A percentile compares a stretch with the other conserved stretches of the same genome.
phyloP scores from a whole-genome alignment of 2,329 filamentous ascomycete genomes.

The Aspergillus sp. region DNA sequence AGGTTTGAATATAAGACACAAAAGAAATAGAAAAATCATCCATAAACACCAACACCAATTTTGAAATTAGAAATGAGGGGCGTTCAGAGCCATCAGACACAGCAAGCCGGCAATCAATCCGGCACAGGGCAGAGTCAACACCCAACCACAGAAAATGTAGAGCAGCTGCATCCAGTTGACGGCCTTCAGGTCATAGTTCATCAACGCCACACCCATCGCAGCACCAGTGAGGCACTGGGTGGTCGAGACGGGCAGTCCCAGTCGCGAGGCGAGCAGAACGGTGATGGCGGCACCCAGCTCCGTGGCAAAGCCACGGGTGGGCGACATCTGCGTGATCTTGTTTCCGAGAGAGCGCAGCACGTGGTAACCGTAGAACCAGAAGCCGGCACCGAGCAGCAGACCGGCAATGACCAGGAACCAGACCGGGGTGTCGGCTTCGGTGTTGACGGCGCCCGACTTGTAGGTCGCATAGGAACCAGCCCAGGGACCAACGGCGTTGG shows the following conservation, averaged over 20 bases:
- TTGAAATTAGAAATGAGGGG: constrained; percentile 32
- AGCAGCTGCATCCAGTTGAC: constrained; percentile 47
- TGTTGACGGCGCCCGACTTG: constrained; percentile 29
- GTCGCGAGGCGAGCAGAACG: constrained; percentile 33
- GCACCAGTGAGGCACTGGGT: constrained; percentile 40
- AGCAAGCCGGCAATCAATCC: constrained; percentile 41
- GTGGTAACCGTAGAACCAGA: constrained; percentile 44
- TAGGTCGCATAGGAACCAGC: constrained; percentile 39
- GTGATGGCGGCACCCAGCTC: constrained; percentile 45
- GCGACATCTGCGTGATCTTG: constrained; percentile 43
- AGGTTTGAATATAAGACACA: background rate
- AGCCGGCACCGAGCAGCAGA: constrained; percentile 40
- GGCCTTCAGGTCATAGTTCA: constrained; percentile 37
- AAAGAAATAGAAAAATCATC: background rate
- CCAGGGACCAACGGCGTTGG: constrained; percentile 45
- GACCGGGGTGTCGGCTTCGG: constrained; percentile 35
- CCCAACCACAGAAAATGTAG: constrained; percentile 46
- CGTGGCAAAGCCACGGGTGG: constrained; percentile 30
- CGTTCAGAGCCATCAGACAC: constrained; percentile 43
- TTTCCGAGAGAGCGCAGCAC: constrained; percentile 43
- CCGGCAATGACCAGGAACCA: constrained; percentile 43
- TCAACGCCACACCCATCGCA: constrained; percentile 35
- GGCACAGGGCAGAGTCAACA: constrained; percentile 45
- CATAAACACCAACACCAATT: background rate
- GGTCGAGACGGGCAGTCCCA: constrained; percentile 38